phyloP scores from a whole-genome alignment of 2,329 filamentous ascomycete species.

The Aspergillus sojae region DNA sequence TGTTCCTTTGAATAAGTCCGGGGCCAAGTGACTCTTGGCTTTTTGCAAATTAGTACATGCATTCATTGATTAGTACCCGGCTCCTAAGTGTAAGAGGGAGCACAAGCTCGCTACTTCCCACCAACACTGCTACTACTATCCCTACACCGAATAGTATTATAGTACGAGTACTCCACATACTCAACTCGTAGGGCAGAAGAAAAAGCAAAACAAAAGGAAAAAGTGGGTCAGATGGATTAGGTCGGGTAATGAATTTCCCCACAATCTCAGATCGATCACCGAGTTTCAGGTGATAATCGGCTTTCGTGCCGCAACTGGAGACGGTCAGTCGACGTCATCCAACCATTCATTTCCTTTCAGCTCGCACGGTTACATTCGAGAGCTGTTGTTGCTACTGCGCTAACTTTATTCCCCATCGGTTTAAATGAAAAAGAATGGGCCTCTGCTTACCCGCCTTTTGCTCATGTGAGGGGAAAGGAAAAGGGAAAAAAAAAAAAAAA shows the following conservation, averaged over 20 bases:
- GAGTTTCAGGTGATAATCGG: neutral
- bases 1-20: no score
- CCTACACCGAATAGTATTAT: neutral
- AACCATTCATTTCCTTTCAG: neutral
- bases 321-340: neutral
- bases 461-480: conserved; percentile 1
- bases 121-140: no score
- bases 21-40: no score
- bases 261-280: neutral
- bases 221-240: neutral
- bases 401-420: neutral
- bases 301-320: neutral
- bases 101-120: no score
- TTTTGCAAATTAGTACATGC: no score
- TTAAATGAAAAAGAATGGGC: neutral
- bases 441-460: neutral
- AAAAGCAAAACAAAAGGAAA: neutral
- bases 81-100: no score
- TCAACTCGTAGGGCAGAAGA: neutral
- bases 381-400: neutral
- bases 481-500: neutral
- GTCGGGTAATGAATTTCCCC: neutral
- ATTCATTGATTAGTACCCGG: no score
- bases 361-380: neutral
- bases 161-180: neutral